A percentile compares a stretch with the other conserved stretches of the same genome.
Conservation (phyloP, 1,284 basidiomycete species). For the Cystobasidium pallidum region DNA sequence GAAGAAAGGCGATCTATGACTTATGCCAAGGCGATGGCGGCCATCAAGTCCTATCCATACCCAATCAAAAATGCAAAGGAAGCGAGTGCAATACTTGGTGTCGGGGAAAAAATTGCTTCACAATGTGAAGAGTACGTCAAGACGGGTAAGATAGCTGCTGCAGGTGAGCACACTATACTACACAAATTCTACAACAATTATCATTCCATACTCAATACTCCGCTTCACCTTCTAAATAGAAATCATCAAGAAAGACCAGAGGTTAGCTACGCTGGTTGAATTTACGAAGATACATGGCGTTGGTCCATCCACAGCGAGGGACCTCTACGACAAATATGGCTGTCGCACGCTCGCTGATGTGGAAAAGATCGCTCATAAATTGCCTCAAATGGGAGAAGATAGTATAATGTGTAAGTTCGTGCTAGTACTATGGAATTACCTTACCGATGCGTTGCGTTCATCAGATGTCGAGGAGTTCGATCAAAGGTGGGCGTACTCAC, state of each 20-base stretch:
- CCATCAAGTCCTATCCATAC: constrained; percentile 49
- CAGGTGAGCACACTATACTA: background rate
- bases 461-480: constrained; percentile 41
- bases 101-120: constrained; percentile 46
- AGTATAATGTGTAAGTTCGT: constrained; percentile 31
- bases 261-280: constrained; percentile 64
- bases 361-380: constrained; percentile 54
- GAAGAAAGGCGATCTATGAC: constrained; percentile 33
- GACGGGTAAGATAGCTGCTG: constrained; percentile 32
- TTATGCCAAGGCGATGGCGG: constrained; percentile 47
- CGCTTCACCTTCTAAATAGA: constrained; percentile 13
- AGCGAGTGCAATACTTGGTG: constrained; percentile 42
- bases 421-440: background rate
- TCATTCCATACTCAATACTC: background rate
- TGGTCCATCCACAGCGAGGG: constrained; percentile 68
- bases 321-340: constrained; percentile 64
- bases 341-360: constrained; percentile 67
- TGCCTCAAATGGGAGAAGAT: constrained; percentile 36
- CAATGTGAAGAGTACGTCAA: constrained; percentile 35
- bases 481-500: background rate
- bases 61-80: constrained; percentile 46
- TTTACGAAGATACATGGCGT: constrained; percentile 73
- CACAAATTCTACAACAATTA: background rate
- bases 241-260: constrained; percentile 48
- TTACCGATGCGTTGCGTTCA: background rate